These are phyloP conservation scores for Fusarium drepaniforme DNA, from an alignment of 2,329 filamentous ascomycete species.

Conservation along the genomic window DNA sequence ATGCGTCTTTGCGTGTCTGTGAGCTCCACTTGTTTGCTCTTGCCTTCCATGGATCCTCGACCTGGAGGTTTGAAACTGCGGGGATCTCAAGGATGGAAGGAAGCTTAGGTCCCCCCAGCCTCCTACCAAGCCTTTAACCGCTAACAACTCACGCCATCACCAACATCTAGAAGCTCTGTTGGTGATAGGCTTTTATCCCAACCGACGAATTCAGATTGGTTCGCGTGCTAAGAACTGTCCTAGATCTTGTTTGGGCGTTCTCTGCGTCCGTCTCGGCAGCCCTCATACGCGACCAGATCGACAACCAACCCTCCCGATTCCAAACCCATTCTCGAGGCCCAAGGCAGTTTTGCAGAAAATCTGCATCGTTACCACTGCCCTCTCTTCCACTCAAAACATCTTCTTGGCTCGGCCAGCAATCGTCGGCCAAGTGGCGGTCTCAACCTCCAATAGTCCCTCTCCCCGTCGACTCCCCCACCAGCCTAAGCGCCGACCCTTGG, in stretches of 20 bases:
- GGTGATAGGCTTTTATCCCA: neutral
- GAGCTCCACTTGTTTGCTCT: constrained; percentile 10
- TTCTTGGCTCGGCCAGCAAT: constrained; percentile 15
- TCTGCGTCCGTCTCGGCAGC: neutral
- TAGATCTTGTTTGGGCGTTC: neutral
- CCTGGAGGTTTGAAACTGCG: constrained; percentile 6
- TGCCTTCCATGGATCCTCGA: neutral
- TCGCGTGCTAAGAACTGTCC: neutral
- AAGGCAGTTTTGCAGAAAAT: constrained; percentile 6
- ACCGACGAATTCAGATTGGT: neutral
- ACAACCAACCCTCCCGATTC: neutral
- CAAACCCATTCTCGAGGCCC: constrained; percentile 16
- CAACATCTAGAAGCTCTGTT: neutral
- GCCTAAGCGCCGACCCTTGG: constrained; percentile 42
- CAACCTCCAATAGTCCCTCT: constrained; percentile 37
- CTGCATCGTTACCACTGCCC: neutral
- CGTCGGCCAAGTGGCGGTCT: constrained; percentile 39
- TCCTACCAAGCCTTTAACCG: neutral
- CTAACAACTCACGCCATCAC: neutral
- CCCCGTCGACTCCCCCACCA: constrained; percentile 28
- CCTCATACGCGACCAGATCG: neutral
- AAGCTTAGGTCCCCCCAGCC: neutral
- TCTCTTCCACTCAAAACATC: constrained; percentile 19
- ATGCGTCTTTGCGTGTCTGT: neutral
- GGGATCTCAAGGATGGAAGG: constrained; percentile 15